These are phyloP conservation scores for Monilinia laxa DNA, from an alignment of 2,329 filamentous ascomycete species.

Conservation along the genomic window DNA sequence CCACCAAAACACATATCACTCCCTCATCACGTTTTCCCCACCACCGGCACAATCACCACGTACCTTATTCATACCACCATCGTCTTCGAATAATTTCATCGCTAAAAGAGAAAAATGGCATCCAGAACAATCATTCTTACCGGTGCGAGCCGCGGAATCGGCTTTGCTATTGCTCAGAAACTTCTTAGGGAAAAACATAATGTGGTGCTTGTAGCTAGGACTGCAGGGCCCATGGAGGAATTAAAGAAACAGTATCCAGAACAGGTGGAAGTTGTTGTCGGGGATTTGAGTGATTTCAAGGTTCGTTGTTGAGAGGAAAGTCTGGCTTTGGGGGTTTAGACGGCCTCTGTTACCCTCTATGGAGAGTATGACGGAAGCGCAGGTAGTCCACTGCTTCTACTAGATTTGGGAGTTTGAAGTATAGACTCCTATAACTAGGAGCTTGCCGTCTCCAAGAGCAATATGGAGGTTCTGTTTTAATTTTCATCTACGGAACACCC, in stretches of 20 bases:
- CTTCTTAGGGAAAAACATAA: conserved; percentile 56
- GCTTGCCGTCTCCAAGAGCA: background rate
- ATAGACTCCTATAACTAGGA: background rate
- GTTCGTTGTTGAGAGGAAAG: conserved; percentile 41
- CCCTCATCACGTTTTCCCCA: background rate
- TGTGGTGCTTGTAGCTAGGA: conserved; percentile 59
- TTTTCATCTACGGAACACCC: no score
- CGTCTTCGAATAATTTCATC: background rate
- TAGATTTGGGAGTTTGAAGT: background rate
- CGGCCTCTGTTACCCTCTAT: background rate
- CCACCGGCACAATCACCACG: background rate
- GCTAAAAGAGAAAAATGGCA: conserved; percentile 40
- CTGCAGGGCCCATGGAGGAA: conserved; percentile 48
- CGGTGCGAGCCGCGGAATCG: conserved; percentile 63
- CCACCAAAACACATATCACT: conserved; percentile 12
- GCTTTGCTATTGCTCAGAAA: conserved; percentile 54
- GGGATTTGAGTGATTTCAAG: conserved; percentile 54
- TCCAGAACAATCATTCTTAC: conserved; percentile 69
- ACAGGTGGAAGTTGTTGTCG: conserved; percentile 56
- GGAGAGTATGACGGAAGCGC: background rate
- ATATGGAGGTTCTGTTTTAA: background rate
- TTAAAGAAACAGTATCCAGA: conserved; percentile 53
- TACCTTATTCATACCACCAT: background rate
- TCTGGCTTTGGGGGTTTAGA: background rate
- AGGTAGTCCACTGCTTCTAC: background rate